These are phyloP conservation scores for Ricinus communis DNA, from an alignment of 345 rosid genomes.

Conservation along the genomic window DNA sequence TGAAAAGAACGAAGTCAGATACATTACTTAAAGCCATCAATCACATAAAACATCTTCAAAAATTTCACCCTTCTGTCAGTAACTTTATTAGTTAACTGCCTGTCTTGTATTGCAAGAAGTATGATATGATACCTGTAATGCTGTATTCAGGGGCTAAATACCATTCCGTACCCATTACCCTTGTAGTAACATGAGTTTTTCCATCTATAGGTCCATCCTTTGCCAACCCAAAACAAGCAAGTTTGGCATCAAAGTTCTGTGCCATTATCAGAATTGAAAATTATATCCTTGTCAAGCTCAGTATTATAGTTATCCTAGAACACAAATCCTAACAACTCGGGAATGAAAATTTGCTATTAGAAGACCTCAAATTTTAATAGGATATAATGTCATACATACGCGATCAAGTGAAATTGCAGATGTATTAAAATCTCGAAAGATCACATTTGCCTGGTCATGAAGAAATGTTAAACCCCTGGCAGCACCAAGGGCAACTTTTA, in stretches of 20 bases:
- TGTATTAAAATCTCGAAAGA: constrained; percentile 27
- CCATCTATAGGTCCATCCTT: constrained; percentile 32
- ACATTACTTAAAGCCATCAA: neutral
- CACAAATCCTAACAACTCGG: neutral
- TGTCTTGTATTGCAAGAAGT: too few species aligned
- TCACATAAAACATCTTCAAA: neutral
- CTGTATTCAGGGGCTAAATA: constrained; percentile 31
- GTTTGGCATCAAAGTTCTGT: constrained; percentile 29
- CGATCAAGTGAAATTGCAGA: constrained; percentile 24
- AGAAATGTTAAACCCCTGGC: constrained; percentile 31
- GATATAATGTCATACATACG: constrained; percentile 5
- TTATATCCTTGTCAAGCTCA: too few species aligned
- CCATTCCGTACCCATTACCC: constrained; percentile 29
- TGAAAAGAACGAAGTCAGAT: neutral
- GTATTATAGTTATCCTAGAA: neutral
- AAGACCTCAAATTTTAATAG: too few species aligned
- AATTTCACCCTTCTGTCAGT: too few species aligned
- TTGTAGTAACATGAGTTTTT: constrained; percentile 25
- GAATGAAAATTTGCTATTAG: too few species aligned
- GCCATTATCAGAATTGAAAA: neutral
- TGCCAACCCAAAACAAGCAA: constrained; percentile 32
- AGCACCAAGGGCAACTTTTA: constrained; percentile 25
- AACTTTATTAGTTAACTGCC: too few species aligned
- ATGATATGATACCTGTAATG: constrained; percentile 14
- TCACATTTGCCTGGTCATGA: constrained; percentile 28